Conservation (phyloP, 208 protist species). For the Trypanosoma boissoni region DNA sequence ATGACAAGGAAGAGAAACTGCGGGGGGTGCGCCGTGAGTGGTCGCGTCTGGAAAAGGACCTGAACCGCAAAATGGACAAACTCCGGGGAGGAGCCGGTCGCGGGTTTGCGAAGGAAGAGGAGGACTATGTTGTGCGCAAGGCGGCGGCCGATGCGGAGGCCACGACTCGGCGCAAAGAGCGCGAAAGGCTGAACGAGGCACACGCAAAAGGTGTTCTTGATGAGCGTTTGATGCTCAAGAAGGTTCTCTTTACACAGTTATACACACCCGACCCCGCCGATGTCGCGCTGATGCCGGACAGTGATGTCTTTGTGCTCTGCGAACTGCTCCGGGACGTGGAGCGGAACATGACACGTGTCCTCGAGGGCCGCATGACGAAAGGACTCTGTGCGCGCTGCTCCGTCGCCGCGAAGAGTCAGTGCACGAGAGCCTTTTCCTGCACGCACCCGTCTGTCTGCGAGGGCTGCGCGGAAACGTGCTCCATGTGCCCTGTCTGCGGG, state of each 20-base stretch:
- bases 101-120: constrained; percentile 11
- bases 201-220: constrained; percentile 40
- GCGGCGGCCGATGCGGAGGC: not conserved
- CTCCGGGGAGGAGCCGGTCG: not conserved
- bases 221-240: constrained; percentile 47
- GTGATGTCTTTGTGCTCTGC: constrained; percentile 54
- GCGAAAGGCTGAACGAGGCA: constrained; percentile 16
- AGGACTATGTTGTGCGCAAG: constrained; percentile 26
- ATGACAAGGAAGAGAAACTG: constrained; percentile 12
- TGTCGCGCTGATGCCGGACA: constrained; percentile 69
- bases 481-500: constrained; percentile 57
- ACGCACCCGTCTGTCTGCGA: constrained; percentile 39
- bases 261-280: constrained; percentile 67
- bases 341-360: constrained; percentile 34
- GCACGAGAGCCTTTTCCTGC: constrained; percentile 28
- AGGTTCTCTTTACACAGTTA: constrained; percentile 36
- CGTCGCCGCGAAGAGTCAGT: constrained; percentile 6
- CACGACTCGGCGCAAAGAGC: not conserved
- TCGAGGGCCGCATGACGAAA: constrained; percentile 35
- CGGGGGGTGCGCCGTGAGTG: constrained; percentile 24
- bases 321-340: constrained; percentile 34
- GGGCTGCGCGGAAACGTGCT: constrained; percentile 26
- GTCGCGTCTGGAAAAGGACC: constrained; percentile 25
- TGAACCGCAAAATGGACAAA: constrained; percentile 17
- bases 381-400: constrained; percentile 46